Conservation (phyloP, 305 asterid genomes). For the Rubia peregrina region DNA sequence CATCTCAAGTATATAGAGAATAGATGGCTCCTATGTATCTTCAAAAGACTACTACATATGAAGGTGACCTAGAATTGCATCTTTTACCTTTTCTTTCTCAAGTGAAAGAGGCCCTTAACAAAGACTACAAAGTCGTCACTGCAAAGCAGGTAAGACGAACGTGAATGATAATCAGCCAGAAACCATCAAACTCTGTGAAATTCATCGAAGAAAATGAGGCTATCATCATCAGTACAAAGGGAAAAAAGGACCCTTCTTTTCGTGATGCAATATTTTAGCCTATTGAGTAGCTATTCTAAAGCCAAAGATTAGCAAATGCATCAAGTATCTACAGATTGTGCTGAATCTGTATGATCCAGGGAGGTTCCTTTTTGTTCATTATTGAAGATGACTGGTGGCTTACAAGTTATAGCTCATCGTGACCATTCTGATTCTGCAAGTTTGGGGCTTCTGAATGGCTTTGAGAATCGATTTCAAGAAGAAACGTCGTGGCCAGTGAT, state of each 20-base stretch:
- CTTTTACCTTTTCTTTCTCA: neutral
- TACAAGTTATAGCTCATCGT: constrained; percentile 43
- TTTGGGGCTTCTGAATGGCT: constrained; percentile 18
- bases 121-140: too few species aligned
- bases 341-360: neutral
- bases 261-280: neutral
- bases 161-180: neutral
- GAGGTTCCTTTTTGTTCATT: neutral
- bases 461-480: constrained; percentile 36
- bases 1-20: neutral
- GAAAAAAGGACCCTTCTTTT: constrained; percentile 3
- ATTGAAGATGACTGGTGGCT: constrained; percentile 10
- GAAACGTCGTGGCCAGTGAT: constrained; percentile 58
- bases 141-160: neutral
- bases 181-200: neutral
- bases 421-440: constrained; percentile 21
- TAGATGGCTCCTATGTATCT: neutral
- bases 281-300: neutral
- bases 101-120: neutral
- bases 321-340: neutral
- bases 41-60: neutral
- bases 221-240: neutral
- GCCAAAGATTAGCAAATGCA: constrained; percentile 7
- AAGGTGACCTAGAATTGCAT: neutral
- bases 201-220: neutral